Percentiles rank a stretch among this genome's conserved stretches.
These are phyloP conservation scores for Detonula confervacea DNA, from an alignment of 352 stramenopile genomes.

Conservation along the genomic window DNA sequence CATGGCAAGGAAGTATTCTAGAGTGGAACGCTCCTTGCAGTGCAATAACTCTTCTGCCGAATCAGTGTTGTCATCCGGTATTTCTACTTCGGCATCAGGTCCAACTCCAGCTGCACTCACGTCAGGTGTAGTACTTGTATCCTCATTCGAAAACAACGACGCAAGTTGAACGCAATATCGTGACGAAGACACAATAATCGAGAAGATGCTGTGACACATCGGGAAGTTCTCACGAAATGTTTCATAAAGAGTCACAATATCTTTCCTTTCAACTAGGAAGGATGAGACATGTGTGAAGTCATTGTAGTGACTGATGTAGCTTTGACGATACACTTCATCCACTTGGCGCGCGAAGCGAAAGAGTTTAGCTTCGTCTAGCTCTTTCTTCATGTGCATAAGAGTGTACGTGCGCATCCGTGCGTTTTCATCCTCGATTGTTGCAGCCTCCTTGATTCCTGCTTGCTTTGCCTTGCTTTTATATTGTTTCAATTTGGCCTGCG, in stretches of 20 bases:
- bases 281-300: not conserved
- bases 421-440: too few relatives aligned
- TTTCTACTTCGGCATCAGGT: too few relatives aligned
- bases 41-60: not conserved
- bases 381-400: not conserved
- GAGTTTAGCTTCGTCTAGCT: not conserved
- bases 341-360: not conserved
- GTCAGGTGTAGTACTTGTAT: too few relatives aligned
- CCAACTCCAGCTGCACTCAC: too few relatives aligned
- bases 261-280: not conserved
- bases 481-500: too few relatives aligned
- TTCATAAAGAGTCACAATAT: not conserved
- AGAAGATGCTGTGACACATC: not conserved
- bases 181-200: not conserved
- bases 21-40: not conserved
- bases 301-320: not conserved
- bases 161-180: not conserved
- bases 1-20: slow-evolving; percentile 1
- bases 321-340: not conserved
- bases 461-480: too few relatives aligned
- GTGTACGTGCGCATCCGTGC: not conserved
- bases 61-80: too few relatives aligned
- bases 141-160: too few relatives aligned
- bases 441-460: too few relatives aligned
- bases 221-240: not conserved